Conservation (phyloP, 2,329 filamentous ascomycete genomes). For the Neonectria magnoliae region DNA sequence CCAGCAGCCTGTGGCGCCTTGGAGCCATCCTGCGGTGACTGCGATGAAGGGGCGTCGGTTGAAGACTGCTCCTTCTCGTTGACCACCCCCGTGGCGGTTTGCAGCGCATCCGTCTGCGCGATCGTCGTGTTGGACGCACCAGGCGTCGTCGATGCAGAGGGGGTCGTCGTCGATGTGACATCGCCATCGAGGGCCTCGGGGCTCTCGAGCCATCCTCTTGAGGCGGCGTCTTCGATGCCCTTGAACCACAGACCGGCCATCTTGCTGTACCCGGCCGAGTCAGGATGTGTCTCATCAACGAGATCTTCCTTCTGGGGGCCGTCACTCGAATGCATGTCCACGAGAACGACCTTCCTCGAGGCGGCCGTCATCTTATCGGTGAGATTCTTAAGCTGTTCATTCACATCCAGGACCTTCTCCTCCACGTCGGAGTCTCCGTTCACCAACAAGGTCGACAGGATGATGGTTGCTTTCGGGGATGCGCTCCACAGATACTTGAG, state of each 20-base stretch:
- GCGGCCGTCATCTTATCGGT: conserved; percentile 38
- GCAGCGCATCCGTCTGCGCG: not conserved
- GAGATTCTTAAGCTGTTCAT: conserved; percentile 46
- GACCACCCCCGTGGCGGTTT: not conserved
- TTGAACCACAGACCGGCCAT: conserved; percentile 47
- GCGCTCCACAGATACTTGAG: conserved; percentile 47
- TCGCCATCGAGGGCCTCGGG: conserved; percentile 7
- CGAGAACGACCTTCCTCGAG: conserved; percentile 49
- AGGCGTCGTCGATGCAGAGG: conserved; percentile 5
- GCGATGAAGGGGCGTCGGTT: conserved; percentile 4
- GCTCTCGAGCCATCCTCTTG: conserved; percentile 19
- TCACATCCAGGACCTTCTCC: conserved; percentile 45
- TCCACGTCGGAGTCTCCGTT: conserved; percentile 44
- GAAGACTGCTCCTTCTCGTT: not conserved
- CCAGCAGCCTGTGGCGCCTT: conserved; percentile 6
- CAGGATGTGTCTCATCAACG: conserved; percentile 52
- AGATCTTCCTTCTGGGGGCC: conserved; percentile 47
- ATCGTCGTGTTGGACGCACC: not conserved
- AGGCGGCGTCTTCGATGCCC: conserved; percentile 14
- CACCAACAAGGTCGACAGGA: conserved; percentile 52
- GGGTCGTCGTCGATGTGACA: not conserved
- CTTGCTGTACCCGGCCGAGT: conserved; percentile 52
- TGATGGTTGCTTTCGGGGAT: conserved; percentile 47
- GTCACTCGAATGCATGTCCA: conserved; percentile 50
- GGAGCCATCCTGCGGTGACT: conserved; percentile 5